A percentile compares a stretch with the other conserved stretches of the same genome.
Conservation (phyloP, 345 rosid genomes). For the Populus tremula region DNA sequence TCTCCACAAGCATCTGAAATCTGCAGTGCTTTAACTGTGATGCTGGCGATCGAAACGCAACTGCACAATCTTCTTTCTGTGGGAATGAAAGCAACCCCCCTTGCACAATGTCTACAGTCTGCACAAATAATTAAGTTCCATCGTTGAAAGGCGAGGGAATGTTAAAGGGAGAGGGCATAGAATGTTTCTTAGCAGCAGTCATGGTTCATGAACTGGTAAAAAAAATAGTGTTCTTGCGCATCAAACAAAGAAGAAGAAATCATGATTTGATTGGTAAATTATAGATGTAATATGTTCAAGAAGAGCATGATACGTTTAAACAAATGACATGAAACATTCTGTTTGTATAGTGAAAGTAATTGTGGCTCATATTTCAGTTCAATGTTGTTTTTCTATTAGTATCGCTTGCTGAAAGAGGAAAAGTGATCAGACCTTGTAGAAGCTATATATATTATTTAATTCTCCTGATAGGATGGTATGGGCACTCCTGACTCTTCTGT, state of each 20-base stretch:
- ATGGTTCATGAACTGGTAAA: background rate
- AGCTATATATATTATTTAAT: conserved; percentile 5
- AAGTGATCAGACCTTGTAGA: conserved; percentile 4
- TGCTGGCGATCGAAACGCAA: background rate
- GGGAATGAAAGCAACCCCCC: background rate
- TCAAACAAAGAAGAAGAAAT: too few species aligned
- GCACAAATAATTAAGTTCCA: background rate
- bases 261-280: too few species aligned
- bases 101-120: background rate
- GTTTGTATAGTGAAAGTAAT: too few species aligned
- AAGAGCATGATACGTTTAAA: too few species aligned
- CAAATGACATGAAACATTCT: too few species aligned
- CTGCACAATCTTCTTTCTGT: background rate
- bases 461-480: conserved; percentile 47
- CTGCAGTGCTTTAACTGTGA: background rate
- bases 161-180: background rate
- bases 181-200: background rate
- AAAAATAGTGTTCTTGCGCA: background rate
- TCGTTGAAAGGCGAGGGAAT: background rate
- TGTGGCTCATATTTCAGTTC: too few species aligned
- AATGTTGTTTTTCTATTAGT: too few species aligned
- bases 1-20: background rate
- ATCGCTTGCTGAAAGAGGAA: background rate
- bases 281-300: too few species aligned
- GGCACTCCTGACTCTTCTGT: conserved; percentile 67